These are phyloP conservation scores for Pestalotiopsis sp. DNA, from an alignment of 2,329 filamentous ascomycete genomes.

Conservation along the genomic window DNA sequence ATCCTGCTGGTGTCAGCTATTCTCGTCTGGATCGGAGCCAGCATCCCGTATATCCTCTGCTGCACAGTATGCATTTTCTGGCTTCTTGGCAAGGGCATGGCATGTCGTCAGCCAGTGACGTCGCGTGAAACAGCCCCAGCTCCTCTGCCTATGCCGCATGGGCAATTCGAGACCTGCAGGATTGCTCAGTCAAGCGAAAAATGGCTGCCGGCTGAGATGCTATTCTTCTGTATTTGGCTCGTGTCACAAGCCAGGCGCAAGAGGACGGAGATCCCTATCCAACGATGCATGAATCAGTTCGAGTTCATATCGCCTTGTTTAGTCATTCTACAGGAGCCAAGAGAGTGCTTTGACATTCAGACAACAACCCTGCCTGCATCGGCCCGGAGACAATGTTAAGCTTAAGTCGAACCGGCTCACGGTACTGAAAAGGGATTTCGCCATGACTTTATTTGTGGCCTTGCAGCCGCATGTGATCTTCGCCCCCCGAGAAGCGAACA, in stretches of 20 bases:
- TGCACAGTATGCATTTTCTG: background rate
- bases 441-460: background rate
- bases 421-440: background rate
- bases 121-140: background rate
- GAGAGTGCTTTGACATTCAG: background rate
- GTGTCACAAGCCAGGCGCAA: too few relatives aligned
- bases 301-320: background rate
- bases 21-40: background rate
- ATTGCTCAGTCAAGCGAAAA: too few relatives aligned
- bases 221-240: too few relatives aligned
- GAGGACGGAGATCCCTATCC: too few relatives aligned
- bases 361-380: background rate
- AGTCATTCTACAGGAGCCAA: background rate
- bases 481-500: background rate
- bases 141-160: background rate
- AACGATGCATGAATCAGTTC: background rate
- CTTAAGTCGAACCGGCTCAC: conserved; percentile 1
- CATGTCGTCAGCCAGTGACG: background rate
- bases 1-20: background rate
- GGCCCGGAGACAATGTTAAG: background rate
- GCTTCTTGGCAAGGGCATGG: background rate
- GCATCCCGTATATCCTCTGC: background rate
- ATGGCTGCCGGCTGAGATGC: too few relatives aligned
- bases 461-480: background rate
- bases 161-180: background rate